Base-by-base conservation (phyloP, 2,329 filamentous ascomycete genomes). In the Phaeophleospora eucalypticola region DNA sequence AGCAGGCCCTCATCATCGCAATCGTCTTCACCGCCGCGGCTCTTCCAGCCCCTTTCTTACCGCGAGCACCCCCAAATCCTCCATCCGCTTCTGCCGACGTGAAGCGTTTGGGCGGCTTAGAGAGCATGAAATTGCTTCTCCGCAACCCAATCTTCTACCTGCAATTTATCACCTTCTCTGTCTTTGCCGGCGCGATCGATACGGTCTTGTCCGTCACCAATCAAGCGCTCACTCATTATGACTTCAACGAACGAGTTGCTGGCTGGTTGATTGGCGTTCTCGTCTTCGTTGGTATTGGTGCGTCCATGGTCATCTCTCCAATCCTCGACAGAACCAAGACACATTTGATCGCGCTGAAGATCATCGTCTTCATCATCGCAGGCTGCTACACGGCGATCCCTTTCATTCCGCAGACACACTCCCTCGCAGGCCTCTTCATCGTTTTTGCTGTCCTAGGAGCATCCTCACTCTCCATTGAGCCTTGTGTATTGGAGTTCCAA, bases 151-250 rank as follows among this genome's bases (percentile, higher is more conserved):
- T 90, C 64, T 84, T 93, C 67, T 94, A 84, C 79, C 77, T 95
- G 55, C 69, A 95, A 57, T 73, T 89, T 51, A 61, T 89, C 52
- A 83, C 89, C 19, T 96, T 89, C 69, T 71, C 79, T 56, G 68
- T 89, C 60, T 94, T 88, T 67, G 86, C 94, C 51, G 89, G 86
- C 59, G 83, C 91, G 71, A 96, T 96, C 80, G 95, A 95, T 75
- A 84, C 84, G 57, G 73, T 89, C 58, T 91, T 87, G 41, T 85
- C 86, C 1, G 79, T 96, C 1, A 76, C 95, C 4, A 94, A 89
- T 71, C 89, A 95, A 65, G 86, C 95, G 63, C 78, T 96, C 53
- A 15, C 21, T 27, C 91, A 90, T 0, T 89, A 95, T 69, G 85
- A 81, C 58, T 93, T 87, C 77, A 77, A 72, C 48, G 84, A 93